Base-by-base conservation (phyloP, 768 basidiomycete genomes). In the Kwoniella mangroviensis region DNA sequence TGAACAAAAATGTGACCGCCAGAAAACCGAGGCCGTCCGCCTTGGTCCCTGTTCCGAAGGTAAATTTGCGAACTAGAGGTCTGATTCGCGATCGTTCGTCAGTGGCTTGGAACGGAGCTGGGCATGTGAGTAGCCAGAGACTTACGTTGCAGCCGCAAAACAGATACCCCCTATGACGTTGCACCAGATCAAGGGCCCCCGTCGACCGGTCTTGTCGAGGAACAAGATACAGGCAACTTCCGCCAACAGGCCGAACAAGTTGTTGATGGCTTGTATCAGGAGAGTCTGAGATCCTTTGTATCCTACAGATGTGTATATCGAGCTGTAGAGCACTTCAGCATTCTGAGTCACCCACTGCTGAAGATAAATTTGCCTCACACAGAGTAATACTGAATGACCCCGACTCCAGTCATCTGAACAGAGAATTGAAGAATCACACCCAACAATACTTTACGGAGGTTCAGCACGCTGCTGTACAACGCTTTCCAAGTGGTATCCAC, bases 251-350 rank as follows among this genome's bases (percentile, higher is more conserved):
- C 92, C 92, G 84, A 88, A 90, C 58, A 82, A 70, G 49, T 80
- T 90, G 51, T 93, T 87, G 79, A 92, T 89, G 83, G 89, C 91
- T 81, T 92, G 92, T 85, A 93, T 91, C 40, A 72, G 88, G 41
- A 73, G 68, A 53, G 72, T 63, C 42, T 71, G 62, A 64, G 71
- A 61, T 12, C 55, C 55, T 43, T 68, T 73, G 70, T 68, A 71
- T 4, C 69, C 73, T 41, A 72, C 72, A 24, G 67, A 52, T 1
- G 52, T 24, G 60, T 59, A 69, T 1, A 69, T 24, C 10, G 49
- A 40, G 41, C 40, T 63, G 57, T 13, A 6, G 13, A 13, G 13
- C 42, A 43, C 7, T 43, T 13, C 7, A 43, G 6, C 42, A 43
- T 6, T 43, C 42, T 43, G 42, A 43, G 42, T 7, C 13, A 13